Base-by-base conservation (phyloP, 805 yeast species). In the Hanseniaspora singularis region DNA sequence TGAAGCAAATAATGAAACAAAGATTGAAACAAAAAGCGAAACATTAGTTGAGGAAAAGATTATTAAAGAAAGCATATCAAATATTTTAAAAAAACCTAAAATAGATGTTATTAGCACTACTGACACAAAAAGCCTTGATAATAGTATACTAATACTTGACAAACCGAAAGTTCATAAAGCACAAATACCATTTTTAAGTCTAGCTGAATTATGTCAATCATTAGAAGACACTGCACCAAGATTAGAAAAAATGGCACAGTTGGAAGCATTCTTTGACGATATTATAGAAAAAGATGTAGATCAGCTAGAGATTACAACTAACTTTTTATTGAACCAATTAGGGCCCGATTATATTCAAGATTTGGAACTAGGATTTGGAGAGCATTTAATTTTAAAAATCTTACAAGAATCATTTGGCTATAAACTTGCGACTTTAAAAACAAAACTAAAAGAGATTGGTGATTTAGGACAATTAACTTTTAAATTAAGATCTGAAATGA, bases 331-430 rank as follows among this genome's bases (percentile, higher is more conserved):
- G 59, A 89, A 89, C 60, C 68, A 89, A 51, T 65, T 88, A 9
- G 96, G 96, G 0, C 98, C 98, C 0, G 98, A 92, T 60, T 92
- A 92, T 58, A 95, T 86, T 58, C 61, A 62, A 4, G 96, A 94
- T 26, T 66, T 89, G 49, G 98, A 92, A 58, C 68, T 92, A 22
- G 98, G 98, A 0, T 70, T 92, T 2, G 98, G 98, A 15, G 98
- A 92, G 61, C 78, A 94, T 2, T 60, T 92, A 10, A 66, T 92
- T 23, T 77, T 88, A 56, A 92, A 88, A 57, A 92, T 97, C 0
- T 76, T 92, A 33, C 77, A 87, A 30, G 95, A 84, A 57, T 76
- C 94, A 41, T 88, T 95, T 15, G 98, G 98, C 1, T 70, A 94
- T 47, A 72, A 88, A 0, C 54, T 76, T 1, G 66, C 76, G 2